Evolutionary conservation across 331 rosid genomes (phyloP).

Genomic region (Dryas integrifolia): DNA sequence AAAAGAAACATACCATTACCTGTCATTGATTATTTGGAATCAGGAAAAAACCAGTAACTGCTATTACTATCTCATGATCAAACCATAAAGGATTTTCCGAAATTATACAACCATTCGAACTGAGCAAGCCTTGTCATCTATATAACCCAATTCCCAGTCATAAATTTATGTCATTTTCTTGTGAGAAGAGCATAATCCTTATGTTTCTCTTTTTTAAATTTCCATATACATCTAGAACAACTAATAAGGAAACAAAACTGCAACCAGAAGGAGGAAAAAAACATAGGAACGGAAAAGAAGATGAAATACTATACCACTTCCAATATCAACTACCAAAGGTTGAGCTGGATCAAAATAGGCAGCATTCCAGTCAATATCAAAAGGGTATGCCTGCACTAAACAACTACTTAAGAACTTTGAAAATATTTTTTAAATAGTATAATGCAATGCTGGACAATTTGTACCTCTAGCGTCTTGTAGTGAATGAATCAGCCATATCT

Average conservation of each 20-base stretch:
- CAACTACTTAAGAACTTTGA: conserved; percentile 27
- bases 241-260: not conserved
- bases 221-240: not conserved
- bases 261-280: not conserved
- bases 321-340: conserved; percentile 84
- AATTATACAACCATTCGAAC: not conserved
- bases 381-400: conserved; percentile 78
- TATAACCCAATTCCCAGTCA: not conserved
- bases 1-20: conserved; percentile 84
- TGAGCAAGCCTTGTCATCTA: not conserved
- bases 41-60: conserved; percentile 19
- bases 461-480: conserved; percentile 24
- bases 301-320: conserved; percentile 61
- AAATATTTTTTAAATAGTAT: not conserved
- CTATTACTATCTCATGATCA: not conserved
- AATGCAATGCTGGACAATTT: conserved; percentile 4
- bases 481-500: conserved; percentile 9
- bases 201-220: conserved; percentile 5
- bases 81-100: not conserved
- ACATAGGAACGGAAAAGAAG: conserved; percentile 3
- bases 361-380: conserved; percentile 65
- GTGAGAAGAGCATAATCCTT: not conserved
- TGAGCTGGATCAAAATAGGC: conserved; percentile 52
- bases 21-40: conserved; percentile 39
- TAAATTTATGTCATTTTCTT: not conserved